phyloP scores from a whole-genome alignment of 2,329 filamentous ascomycete species.

The Cladosporium cucumerinum region DNA sequence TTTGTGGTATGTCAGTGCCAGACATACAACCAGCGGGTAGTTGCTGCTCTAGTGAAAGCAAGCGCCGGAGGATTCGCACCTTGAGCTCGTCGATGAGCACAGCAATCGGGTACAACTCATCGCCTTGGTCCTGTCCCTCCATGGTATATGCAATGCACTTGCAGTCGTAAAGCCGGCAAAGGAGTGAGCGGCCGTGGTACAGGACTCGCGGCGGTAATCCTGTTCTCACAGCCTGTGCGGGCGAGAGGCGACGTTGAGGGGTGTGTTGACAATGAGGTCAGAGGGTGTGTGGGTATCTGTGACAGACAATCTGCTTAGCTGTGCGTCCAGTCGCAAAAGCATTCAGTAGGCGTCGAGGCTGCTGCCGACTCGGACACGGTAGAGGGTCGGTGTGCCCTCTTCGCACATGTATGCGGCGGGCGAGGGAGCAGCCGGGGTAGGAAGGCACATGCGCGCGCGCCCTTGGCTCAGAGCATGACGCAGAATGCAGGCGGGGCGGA shows the following conservation, averaged over 20 bases:
- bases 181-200: constrained; percentile 17
- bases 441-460: constrained; percentile 14
- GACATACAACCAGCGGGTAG: background rate
- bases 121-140: constrained; percentile 87
- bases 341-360: background rate
- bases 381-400: constrained; percentile 13
- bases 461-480: background rate
- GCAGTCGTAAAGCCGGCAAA: constrained; percentile 1
- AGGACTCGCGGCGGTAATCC: constrained; percentile 13
- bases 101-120: constrained; percentile 99
- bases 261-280: background rate
- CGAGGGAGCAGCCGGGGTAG: constrained; percentile 9
- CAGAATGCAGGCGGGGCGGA: background rate
- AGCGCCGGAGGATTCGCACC: constrained; percentile 53
- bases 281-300: constrained; percentile 2
- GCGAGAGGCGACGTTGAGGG: constrained; percentile 12
- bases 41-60: background rate
- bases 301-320: constrained; percentile 3
- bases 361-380: constrained; percentile 2
- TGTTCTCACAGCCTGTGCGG: constrained; percentile 16
- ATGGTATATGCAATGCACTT: constrained; percentile 51
- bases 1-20: constrained; percentile 39
- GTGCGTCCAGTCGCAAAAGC: background rate
- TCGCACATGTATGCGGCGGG: constrained; percentile 11
- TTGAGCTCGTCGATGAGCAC: constrained; percentile 99